phyloP scores from a whole-genome alignment of 176 grass and related monocot species.

The Triticum turgidum region DNA sequence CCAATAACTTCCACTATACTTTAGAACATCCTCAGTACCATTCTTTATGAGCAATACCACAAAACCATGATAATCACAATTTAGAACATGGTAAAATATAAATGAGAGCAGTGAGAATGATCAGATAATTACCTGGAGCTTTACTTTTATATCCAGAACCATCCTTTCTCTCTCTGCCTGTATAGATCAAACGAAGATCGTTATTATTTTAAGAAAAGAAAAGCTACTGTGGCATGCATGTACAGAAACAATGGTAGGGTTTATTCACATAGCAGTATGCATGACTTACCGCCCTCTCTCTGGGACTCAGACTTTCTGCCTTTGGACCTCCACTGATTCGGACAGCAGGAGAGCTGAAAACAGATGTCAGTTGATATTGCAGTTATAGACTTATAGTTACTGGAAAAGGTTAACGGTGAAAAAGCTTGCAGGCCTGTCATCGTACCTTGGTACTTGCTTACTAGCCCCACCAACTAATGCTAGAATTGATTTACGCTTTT shows the following conservation, averaged over 20 bases:
- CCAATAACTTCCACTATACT: slow-evolving; percentile 14
- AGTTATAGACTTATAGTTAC: slow-evolving; percentile 2
- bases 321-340: slow-evolving; percentile 62
- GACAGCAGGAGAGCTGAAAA: slow-evolving; percentile 64
- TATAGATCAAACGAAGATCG: slow-evolving; percentile 17
- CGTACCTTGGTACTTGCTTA: slow-evolving; percentile 68
- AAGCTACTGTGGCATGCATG: slow-evolving; percentile 5
- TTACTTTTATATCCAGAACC: slow-evolving; percentile 99
- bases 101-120: slow-evolving; percentile 17
- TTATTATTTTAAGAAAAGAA: slow-evolving; percentile 13
- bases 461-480: slow-evolving; percentile 65
- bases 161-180: slow-evolving; percentile 96
- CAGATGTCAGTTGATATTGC: slow-evolving; percentile 10
- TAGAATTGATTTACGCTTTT: slow-evolving; percentile 82
- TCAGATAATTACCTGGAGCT: slow-evolving; percentile 77
- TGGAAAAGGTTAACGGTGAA: slow-evolving; percentile 6
- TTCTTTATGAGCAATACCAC: slow-evolving; percentile 8
- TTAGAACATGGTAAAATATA: slow-evolving; percentile 12
- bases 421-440: slow-evolving; percentile 18
- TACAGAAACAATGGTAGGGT: slow-evolving; percentile 2
- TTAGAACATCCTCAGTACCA: slow-evolving; percentile 4
- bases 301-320: slow-evolving; percentile 89
- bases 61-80: not conserved
- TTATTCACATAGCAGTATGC: slow-evolving; percentile 22
- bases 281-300: slow-evolving; percentile 88